These are phyloP conservation scores for Oleoguttula mirabilis DNA, from an alignment of 495 filamentous ascomycete species.

Conservation along the genomic window DNA sequence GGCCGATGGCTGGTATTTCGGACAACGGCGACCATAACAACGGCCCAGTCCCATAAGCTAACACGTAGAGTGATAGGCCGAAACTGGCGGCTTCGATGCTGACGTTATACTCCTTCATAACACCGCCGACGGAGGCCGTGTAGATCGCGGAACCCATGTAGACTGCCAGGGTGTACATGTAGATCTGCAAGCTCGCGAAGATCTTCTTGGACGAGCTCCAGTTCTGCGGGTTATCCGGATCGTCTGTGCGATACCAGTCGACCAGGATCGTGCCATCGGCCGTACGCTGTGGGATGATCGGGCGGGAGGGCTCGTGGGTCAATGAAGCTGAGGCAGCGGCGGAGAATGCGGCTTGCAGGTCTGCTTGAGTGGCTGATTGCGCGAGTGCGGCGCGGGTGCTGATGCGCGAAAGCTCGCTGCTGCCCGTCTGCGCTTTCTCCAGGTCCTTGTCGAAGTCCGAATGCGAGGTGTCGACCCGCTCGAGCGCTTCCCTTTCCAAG, in stretches of 20 bases:
- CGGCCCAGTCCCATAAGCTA: constrained; percentile 40
- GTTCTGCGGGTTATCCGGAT: constrained; percentile 30
- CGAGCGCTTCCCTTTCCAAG: constrained; percentile 3
- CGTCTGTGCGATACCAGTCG: constrained; percentile 31
- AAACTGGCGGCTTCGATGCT: constrained; percentile 31
- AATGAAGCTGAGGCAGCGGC: constrained; percentile 11
- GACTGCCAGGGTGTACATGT: constrained; percentile 34
- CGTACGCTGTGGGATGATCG: constrained; percentile 22
- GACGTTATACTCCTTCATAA: constrained; percentile 36
- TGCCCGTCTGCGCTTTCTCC: constrained; percentile 4
- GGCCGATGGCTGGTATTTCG: constrained; percentile 37
- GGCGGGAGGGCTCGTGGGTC: constrained; percentile 9
- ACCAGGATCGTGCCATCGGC: constrained; percentile 31
- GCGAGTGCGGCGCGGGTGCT: constrained; percentile 12
- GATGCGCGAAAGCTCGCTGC: constrained; percentile 6
- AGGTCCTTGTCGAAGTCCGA: background rate
- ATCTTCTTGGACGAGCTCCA: constrained; percentile 27
- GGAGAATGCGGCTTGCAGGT: constrained; percentile 19
- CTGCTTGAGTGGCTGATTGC: constrained; percentile 16
- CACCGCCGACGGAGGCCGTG: constrained; percentile 27
- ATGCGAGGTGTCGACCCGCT: constrained; percentile 9
- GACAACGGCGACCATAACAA: constrained; percentile 35
- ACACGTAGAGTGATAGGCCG: constrained; percentile 42
- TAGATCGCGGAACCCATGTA: constrained; percentile 42
- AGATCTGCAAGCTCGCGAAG: constrained; percentile 23